Percentiles rank a stretch among this genome's conserved stretches.
phyloP scores from a whole-genome alignment of 495 filamentous ascomycete genomes.

The Hypoxylon crocopeplum region DNA sequence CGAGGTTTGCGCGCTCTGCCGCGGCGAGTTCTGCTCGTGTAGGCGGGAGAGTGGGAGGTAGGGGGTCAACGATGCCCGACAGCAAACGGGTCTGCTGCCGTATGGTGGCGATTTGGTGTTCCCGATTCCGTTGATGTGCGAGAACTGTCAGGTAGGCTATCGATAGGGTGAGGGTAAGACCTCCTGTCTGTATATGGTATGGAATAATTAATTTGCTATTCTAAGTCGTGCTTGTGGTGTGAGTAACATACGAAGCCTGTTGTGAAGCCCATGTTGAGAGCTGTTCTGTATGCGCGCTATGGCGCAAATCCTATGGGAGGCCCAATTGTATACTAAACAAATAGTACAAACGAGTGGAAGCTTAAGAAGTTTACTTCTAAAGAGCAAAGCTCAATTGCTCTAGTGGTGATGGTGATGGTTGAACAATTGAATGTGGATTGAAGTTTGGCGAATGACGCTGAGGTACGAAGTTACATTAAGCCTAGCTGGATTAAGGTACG shows the following conservation, averaged over 20 bases:
- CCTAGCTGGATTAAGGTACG: too few relatives aligned
- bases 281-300: constrained; percentile 26
- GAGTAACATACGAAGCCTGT: constrained; percentile 74
- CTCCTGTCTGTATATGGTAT: constrained; percentile 70
- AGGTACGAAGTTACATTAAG: too few relatives aligned
- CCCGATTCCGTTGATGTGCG: constrained; percentile 74
- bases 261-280: constrained; percentile 72
- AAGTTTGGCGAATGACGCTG: constrained; percentile 31
- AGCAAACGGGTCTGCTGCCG: constrained; percentile 72
- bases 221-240: background rate
- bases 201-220: constrained; percentile 26
- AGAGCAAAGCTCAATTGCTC: constrained; percentile 14
- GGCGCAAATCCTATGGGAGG: constrained; percentile 24
- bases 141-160: constrained; percentile 80
- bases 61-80: constrained; percentile 58
- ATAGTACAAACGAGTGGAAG: background rate
- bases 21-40: constrained; percentile 50
- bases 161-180: constrained; percentile 83
- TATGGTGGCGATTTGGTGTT: constrained; percentile 71
- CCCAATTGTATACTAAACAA: constrained; percentile 16
- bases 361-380: background rate
- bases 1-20: constrained; percentile 55
- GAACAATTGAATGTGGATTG: background rate
- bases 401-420: background rate
- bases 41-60: constrained; percentile 53